These are phyloP conservation scores for Sugiyamaella xylanicola DNA, from an alignment of 1,139 yeast genomes.

Conservation along the genomic window DNA sequence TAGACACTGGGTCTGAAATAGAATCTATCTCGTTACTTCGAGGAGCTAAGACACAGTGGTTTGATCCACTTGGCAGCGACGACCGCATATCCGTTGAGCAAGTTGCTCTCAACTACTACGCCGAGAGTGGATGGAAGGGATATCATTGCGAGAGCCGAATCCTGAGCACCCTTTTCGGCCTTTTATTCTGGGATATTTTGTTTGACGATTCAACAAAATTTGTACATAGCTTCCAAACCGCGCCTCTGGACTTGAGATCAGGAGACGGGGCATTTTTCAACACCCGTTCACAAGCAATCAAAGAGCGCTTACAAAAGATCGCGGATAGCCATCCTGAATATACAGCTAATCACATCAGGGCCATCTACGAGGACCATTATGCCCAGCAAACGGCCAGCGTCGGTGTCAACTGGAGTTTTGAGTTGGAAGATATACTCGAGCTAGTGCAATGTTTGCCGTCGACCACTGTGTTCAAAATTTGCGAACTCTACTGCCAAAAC, in stretches of 20 bases:
- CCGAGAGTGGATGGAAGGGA: constrained; percentile 40
- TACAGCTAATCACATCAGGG: constrained; percentile 18
- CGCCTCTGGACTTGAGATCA: constrained; percentile 40
- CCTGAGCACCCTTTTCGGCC: constrained; percentile 38
- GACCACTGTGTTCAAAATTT: constrained; percentile 31
- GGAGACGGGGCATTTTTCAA: constrained; percentile 28
- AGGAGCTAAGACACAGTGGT: constrained; percentile 17
- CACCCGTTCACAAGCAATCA: constrained; percentile 29
- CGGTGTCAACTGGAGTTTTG: constrained; percentile 42
- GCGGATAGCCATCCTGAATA: constrained; percentile 16
- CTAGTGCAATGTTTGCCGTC: constrained; percentile 39
- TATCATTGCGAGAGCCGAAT: constrained; percentile 44
- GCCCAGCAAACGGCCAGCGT: constrained; percentile 32
- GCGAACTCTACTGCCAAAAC: constrained; percentile 36
- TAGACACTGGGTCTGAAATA: background rate
- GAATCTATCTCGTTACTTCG: background rate
- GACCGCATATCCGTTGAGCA: constrained; percentile 39
- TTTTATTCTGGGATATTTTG: constrained; percentile 40
- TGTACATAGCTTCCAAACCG: constrained; percentile 41
- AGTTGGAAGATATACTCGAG: constrained; percentile 33
- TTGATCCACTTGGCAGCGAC: constrained; percentile 12
- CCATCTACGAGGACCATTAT: constrained; percentile 21
- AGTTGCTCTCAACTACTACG: constrained; percentile 40
- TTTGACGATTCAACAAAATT: constrained; percentile 36
- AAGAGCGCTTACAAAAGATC: constrained; percentile 26